Evolutionary conservation across 177 flowering plant species (phyloP), one percentile per base, ranked within the genome.

Genomic region (Vitis hybrid): DNA sequence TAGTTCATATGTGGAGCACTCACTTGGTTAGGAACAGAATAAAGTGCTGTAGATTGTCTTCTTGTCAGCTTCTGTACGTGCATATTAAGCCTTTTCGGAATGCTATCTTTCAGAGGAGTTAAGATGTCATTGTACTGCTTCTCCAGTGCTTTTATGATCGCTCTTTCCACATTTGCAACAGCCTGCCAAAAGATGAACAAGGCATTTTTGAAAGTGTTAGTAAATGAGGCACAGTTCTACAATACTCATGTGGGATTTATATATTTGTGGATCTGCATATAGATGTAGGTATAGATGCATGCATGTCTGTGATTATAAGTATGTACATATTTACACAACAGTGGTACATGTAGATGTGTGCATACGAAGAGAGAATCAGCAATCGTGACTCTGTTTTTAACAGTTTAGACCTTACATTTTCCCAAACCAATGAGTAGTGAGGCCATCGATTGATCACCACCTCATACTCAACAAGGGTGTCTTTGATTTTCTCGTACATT

Each of bases 21-120:
- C 65, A 92, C 98, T 74, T 92, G 92, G 80, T 49, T 79, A 65
- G 98, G 98, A 75, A 87, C 88, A 21, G 66, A 63, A 73, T 94
- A 91, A 4, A 83, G 75, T 12, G 93, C 17, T 27, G 79, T 76
- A 70, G 97, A 89, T 60, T 93, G 98, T 69, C 97, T 86, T 79
- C 96, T 88, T 59, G 98, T 85, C 35, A 94, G 79, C 76, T 94
- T 94, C 81, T 91, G 98, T 2, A 94, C 96, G 11, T 91, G 93
- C 81, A 90, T 82, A 61, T 91, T 93, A 60, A 94, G 87, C 83
- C 84, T 90, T 78, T 90, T 94, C 0, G 88, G 97, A 66, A 94
- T 86, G 84, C 90, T 89, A 72, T 91, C 97, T 80, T 86, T 91
- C 77, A 94, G 77, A 63, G 98, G 98, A 58, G 90, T 78, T 84